Percentiles rank a stretch among this genome's conserved stretches.
phyloP scores from a whole-genome alignment of 768 basidiomycete species.

The Amanita exitialis region DNA sequence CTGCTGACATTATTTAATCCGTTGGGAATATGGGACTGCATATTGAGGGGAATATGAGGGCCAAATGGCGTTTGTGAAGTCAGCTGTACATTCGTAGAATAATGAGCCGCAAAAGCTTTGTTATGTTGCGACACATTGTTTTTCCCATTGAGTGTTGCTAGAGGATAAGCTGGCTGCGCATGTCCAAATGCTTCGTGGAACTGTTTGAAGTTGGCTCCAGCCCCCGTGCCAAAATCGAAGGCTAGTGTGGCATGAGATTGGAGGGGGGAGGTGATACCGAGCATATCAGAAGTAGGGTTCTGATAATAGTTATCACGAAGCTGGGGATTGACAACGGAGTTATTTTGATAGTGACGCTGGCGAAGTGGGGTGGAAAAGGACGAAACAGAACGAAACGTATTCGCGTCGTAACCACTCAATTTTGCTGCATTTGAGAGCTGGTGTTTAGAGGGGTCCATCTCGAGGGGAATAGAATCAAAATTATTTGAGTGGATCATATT shows the following conservation, averaged over 20 bases:
- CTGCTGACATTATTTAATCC: conserved; percentile 6
- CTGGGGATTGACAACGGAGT: conserved; percentile 19
- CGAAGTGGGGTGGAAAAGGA: conserved; percentile 31
- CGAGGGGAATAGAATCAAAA: conserved; percentile 23
- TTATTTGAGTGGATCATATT: conserved; percentile 23
- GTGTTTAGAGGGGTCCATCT: conserved; percentile 27
- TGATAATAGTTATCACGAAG: conserved; percentile 21
- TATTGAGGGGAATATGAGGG: conserved; percentile 45
- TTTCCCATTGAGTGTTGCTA: background rate
- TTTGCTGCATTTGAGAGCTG: conserved; percentile 22
- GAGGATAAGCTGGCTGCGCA: background rate
- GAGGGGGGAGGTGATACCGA: conserved; percentile 27
- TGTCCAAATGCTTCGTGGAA: conserved; percentile 2
- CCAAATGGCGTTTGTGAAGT: conserved; percentile 74
- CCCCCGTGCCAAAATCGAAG: conserved; percentile 22
- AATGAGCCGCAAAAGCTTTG: conserved; percentile 17
- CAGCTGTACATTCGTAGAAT: conserved; percentile 30
- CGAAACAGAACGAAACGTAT: conserved; percentile 24
- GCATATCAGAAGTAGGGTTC: conserved; percentile 21
- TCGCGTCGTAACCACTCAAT: conserved; percentile 22
- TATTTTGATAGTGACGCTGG: conserved; percentile 26
- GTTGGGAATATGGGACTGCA: conserved; percentile 14
- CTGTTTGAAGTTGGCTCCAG: conserved; percentile 8
- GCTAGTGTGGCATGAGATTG: conserved; percentile 24
- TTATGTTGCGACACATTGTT: conserved; percentile 1